phyloP scores from a whole-genome alignment of 768 basidiomycete species.

The Saitozyma podzolica region DNA sequence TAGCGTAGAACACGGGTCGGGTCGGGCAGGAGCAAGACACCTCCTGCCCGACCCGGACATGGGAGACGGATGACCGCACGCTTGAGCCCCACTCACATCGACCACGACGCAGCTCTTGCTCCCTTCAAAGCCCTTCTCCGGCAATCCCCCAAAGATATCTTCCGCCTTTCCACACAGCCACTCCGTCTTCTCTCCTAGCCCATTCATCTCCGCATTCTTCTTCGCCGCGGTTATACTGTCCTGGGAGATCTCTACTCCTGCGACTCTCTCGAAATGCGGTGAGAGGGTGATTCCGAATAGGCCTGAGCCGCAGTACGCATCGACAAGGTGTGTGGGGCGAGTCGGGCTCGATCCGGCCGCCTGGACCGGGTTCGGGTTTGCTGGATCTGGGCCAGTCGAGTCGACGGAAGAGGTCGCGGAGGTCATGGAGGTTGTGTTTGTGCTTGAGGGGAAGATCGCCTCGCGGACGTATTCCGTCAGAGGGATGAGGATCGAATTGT shows the following conservation, averaged over 20 bases:
- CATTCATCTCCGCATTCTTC: constrained; percentile 54
- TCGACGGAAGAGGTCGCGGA: not conserved
- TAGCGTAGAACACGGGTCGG: no score
- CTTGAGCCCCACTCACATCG: constrained; percentile 34
- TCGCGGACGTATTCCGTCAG: constrained; percentile 80
- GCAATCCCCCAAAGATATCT: constrained; percentile 65
- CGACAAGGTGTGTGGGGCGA: constrained; percentile 76
- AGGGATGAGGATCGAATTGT: constrained; percentile 83
- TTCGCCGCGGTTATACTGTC: constrained; percentile 49
- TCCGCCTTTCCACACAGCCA: constrained; percentile 73
- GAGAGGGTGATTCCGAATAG: constrained; percentile 59
- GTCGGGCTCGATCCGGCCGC: not conserved
- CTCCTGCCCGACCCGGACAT: no score
- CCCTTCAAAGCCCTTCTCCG: constrained; percentile 41
- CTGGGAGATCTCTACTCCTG: constrained; percentile 77
- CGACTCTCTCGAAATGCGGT: constrained; percentile 68
- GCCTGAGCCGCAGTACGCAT: constrained; percentile 71
- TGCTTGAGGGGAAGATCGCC: constrained; percentile 39
- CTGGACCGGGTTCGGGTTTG: no score
- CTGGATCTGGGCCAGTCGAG: not conserved
- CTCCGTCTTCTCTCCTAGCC: constrained; percentile 56
- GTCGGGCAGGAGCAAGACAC: no score
- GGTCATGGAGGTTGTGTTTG: not conserved
- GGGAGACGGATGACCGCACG: not conserved
- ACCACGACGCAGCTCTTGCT: constrained; percentile 50